phyloP scores from a whole-genome alignment of 2,329 filamentous ascomycete species.

The Claviceps humidiphila region DNA sequence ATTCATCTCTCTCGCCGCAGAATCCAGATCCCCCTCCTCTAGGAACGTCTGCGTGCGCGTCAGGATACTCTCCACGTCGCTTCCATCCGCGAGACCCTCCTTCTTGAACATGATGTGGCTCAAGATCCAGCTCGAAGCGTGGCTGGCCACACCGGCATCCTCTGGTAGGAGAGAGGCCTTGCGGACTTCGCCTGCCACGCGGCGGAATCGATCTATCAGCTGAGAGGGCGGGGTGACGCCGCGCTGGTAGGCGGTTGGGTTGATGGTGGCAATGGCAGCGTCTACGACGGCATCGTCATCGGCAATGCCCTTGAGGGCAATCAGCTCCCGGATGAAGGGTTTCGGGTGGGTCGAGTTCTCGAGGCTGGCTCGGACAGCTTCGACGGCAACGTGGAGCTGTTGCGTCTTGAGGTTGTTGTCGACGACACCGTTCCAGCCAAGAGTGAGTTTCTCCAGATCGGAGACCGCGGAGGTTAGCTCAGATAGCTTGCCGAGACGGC shows the following conservation, averaged over 20 bases:
- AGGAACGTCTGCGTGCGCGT: constrained; percentile 79
- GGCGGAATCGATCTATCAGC: constrained; percentile 89
- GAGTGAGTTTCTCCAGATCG: constrained; percentile 77
- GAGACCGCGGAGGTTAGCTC: constrained; percentile 65
- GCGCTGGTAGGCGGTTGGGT: constrained; percentile 83
- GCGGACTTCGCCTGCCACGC: constrained; percentile 80
- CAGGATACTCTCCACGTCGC: constrained; percentile 89
- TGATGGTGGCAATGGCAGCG: constrained; percentile 92
- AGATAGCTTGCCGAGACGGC: constrained; percentile 72
- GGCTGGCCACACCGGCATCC: constrained; percentile 85
- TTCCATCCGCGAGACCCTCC: constrained; percentile 65
- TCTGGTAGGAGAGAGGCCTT: constrained; percentile 89
- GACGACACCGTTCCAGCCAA: constrained; percentile 81
- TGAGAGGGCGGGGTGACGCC: constrained; percentile 74
- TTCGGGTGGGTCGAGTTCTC: constrained; percentile 57
- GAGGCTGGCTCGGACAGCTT: constrained; percentile 76
- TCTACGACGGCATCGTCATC: constrained; percentile 74
- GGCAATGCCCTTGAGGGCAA: constrained; percentile 87
- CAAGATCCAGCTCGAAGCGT: constrained; percentile 78
- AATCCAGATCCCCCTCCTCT: constrained; percentile 86
- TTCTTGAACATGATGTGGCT: constrained; percentile 97
- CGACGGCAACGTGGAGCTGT: constrained; percentile 89
- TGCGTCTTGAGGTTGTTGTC: constrained; percentile 87
- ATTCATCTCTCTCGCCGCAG: constrained; percentile 90
- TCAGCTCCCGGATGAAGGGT: constrained; percentile 84